A percentile compares a stretch with the other conserved stretches of the same genome.
Conservation (phyloP, 1,284 basidiomycete genomes). For the Serendipita sp. region DNA sequence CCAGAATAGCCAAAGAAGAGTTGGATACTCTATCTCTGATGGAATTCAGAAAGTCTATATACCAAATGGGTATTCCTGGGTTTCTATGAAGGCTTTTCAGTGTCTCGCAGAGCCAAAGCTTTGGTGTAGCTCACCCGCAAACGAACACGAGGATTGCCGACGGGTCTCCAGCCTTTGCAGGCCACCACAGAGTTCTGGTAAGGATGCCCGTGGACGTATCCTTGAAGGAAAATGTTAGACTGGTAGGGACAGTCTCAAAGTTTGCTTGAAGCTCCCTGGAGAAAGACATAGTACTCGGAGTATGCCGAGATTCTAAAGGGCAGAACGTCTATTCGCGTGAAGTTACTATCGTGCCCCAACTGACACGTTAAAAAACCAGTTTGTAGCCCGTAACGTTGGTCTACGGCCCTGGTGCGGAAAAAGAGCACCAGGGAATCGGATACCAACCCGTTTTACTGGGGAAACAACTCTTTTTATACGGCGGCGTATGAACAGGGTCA, state of each 20-base stretch:
- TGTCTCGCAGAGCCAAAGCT: neutral
- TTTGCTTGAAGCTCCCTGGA: neutral
- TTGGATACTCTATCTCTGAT: neutral
- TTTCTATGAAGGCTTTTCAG: neutral
- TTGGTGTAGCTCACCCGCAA: neutral
- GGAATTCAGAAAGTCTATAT: neutral
- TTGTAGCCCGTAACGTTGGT: too few species aligned
- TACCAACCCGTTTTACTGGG: too few species aligned
- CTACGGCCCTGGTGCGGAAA: too few species aligned
- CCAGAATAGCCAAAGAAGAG: neutral
- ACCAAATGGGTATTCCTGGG: neutral
- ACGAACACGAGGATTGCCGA: neutral
- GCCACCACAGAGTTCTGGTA: neutral
- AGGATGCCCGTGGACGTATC: neutral
- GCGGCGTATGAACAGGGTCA: too few species aligned
- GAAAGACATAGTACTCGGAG: neutral
- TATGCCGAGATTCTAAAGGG: too few species aligned
- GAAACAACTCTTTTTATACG: too few species aligned
- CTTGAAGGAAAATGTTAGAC: neutral
- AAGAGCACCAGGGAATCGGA: too few species aligned
- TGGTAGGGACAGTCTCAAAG: too few species aligned
- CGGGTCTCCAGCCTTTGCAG: neutral
- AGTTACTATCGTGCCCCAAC: too few species aligned
- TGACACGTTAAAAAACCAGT: too few species aligned
- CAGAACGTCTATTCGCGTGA: too few species aligned